Base-by-base conservation (phyloP, 495 filamentous ascomycete genomes). In the Penicillium macrosclerotiorum region DNA sequence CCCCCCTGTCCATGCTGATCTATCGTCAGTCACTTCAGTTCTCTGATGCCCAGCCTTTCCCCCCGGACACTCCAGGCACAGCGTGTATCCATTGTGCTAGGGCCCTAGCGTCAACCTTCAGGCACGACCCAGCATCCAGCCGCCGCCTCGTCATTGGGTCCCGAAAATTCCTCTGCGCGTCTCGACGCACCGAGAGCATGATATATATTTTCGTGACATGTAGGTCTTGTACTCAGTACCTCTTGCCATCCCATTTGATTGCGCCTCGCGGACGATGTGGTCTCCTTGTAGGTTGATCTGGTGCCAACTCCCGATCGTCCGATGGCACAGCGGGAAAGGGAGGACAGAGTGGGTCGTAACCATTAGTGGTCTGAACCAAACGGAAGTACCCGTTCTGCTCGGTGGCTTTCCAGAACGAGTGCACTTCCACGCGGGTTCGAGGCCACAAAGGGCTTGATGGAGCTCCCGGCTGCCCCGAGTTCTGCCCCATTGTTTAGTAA, bases 361-460 rank as follows among this genome's bases (percentile, higher is more conserved):
- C 22, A 41, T 19, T 25, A 13, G 25, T 17, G 34, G 42, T 22
- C 27, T 49, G 50, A 42, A 43, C 49, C 37, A 32, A 22, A 43
- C 54, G 54, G 50, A 46, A 45, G 47, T 49, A 57, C 47, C 54
- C 57, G 50, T 49, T 18, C 41, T 36, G 17, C 42, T 51, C 46
- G 53, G 42, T 19, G 42, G 37, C 42, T 47, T 52, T 45, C 53
- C 45, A 49, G 20, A 52, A 37, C 7, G 3, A 51, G 51, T 42
- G 51, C 43, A 35, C 5, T 31, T 18, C 9, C 13, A 14, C 18
- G 14, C 25, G n/a, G 20, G 25, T n/a, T n/a, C 1, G 13, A 36
- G 23, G 17, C n/a, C n/a, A n/a, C n/a, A n/a, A n/a, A 23, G 39
- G 27, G 34, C 31, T 14, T 23, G 13, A 20, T 30, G 25, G 25